Evolutionary conservation across 768 basidiomycete genomes (phyloP).

Genomic region (Rhodosporidiobolus odoratus): DNA sequence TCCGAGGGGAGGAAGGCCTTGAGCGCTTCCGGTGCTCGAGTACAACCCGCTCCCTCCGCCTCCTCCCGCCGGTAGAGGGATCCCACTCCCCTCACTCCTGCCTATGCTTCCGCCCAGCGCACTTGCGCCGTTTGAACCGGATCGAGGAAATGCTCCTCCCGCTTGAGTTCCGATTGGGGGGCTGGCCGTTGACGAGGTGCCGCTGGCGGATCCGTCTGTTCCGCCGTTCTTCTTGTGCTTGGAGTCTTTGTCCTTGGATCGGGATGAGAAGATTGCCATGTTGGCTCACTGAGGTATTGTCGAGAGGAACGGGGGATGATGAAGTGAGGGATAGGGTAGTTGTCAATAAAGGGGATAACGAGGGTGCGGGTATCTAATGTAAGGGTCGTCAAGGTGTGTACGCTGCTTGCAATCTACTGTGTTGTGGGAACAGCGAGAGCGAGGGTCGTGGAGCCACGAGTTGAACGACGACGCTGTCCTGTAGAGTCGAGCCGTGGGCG

Average conservation of each 20-base stretch:
- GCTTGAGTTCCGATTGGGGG: not conserved
- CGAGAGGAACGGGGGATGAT: not conserved
- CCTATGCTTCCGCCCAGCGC: not conserved
- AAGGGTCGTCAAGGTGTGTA: no score
- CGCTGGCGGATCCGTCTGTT: not conserved
- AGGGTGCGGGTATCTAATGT: no score
- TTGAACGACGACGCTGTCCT: no score
- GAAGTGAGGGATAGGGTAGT: not conserved
- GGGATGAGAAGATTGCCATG: slow-evolving; percentile 38
- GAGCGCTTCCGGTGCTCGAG: not conserved
- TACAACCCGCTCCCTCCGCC: no score
- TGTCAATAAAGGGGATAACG: not conserved
- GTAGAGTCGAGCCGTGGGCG: no score
- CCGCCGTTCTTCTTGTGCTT: slow-evolving; percentile 32
- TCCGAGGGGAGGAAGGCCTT: not conserved
- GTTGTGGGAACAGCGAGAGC: no score
- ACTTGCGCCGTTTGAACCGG: not conserved
- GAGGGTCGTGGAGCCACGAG: no score
- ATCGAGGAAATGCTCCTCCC: not conserved
- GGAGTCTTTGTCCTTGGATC: slow-evolving; percentile 25
- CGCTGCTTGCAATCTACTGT: no score
- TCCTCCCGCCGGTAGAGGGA: slow-evolving; percentile 1
- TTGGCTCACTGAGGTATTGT: not conserved
- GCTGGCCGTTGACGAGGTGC: not conserved
- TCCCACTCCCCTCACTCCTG: not conserved